Evolutionary conservation across 306 rosid genomes (phyloP), one percentile per base, ranked within the genome.

Genomic region (Pyrus betulifolia): DNA sequence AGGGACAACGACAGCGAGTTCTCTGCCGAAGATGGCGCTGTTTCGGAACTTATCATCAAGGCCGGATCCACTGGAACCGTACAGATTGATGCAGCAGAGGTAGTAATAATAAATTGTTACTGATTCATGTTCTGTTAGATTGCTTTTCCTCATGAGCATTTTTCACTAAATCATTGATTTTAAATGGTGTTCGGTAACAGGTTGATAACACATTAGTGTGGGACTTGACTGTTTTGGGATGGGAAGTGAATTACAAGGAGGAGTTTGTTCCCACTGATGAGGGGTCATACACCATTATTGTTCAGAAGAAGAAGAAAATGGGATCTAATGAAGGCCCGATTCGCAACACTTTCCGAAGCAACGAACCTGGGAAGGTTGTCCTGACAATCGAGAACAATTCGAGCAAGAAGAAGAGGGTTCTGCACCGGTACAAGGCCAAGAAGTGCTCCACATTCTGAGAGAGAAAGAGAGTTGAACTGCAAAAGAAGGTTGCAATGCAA

Each of bases 171-270:
- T 44, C 30, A 17, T 33, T 61, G 35, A 38, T 13, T 68, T 23
- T 11, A 59, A 59, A 44, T 28, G 23, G 15, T 42, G 67, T 23
- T 18, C 27, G 55, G 17, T 46, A 31, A 46, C 70, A 81, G 84
- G 81, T 30, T 71, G 70, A 58, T 46, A 28, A 33, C 27, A 72
- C 77, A 55, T 33, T 81, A 51, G 72, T 81, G 6, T 85, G 88
- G 88, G 88, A 85, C 57, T 11, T 82, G 69, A 70, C 61, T 30
- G 84, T 82, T 35, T 57, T 85, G 78, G 86, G 86, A 0, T 79
- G 89, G 89, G 89, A 82, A 76, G 84, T 85, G 79, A 78, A 45
- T 57, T 85, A 81, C 81, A 78, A 75, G 69, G 88, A 81, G 55
- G 88, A 81, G 64, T 85, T 81, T 68, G 81, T 85, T 54, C 88